phyloP scores from a whole-genome alignment of 2,329 filamentous ascomycete species.

The Fusarium aywerte region DNA sequence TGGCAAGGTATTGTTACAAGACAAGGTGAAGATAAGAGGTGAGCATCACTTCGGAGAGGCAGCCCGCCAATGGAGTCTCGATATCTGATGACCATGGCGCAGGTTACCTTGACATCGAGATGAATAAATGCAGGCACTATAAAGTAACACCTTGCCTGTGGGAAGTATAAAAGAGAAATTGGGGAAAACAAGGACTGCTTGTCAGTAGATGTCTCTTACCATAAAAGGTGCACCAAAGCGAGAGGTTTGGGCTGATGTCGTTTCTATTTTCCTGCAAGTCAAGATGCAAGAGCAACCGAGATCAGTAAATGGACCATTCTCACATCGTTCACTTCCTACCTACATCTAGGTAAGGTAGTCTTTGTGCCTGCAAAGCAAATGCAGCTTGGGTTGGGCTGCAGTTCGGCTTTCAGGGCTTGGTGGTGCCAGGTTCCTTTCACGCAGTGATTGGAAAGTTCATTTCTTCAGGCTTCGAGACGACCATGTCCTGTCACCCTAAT shows the following conservation, averaged over 20 bases:
- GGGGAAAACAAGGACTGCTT: neutral
- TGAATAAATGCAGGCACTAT: too few species aligned
- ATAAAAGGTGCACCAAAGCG: constrained; percentile 7
- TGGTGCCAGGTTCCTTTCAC: constrained; percentile 31
- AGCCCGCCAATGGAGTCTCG: neutral
- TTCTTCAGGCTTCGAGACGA: constrained; percentile 25
- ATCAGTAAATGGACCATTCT: constrained; percentile 2
- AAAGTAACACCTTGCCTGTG: too few species aligned
- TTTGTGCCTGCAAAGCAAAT: constrained; percentile 17
- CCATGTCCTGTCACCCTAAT: constrained; percentile 8
- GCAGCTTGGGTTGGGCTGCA: constrained; percentile 44
- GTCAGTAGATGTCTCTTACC: neutral
- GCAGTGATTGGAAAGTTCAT: constrained; percentile 27
- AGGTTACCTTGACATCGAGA: constrained; percentile 5
- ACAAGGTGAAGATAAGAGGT: constrained; percentile 4
- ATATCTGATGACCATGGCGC: constrained; percentile 3
- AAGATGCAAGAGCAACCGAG: constrained; percentile 15
- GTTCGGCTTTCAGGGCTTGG: constrained; percentile 23
- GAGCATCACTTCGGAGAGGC: constrained; percentile 3
- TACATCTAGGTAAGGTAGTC: constrained; percentile 27
- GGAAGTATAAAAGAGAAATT: neutral
- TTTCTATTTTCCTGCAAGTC: constrained; percentile 18
- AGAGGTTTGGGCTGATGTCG: neutral
- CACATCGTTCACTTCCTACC: constrained; percentile 16
- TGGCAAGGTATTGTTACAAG: neutral